Evolutionary conservation across 2,329 filamentous ascomycete genomes (phyloP).

Genomic region (Diaporthe humulicola): DNA sequence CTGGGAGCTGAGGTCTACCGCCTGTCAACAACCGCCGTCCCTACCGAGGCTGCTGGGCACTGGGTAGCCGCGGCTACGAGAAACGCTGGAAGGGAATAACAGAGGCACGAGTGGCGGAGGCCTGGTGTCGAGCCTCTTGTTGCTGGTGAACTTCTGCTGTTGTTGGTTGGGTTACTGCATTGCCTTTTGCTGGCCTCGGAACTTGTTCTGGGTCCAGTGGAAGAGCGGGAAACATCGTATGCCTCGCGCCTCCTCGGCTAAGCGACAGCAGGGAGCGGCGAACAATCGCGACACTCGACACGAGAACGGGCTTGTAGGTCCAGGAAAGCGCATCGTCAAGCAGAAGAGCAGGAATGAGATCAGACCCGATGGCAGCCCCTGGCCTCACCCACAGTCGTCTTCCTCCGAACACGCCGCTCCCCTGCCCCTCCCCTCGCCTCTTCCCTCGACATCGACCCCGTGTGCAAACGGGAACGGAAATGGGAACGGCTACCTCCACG

Average conservation of each 20-base stretch:
- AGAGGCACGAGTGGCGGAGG: conserved; percentile 14
- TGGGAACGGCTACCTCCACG: conserved; percentile 49
- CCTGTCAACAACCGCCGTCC: background rate
- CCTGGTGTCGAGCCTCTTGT: conserved; percentile 31
- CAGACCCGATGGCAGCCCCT: conserved; percentile 51
- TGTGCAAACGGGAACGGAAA: conserved; percentile 34
- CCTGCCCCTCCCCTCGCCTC: conserved; percentile 43
- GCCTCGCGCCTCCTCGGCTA: conserved; percentile 71
- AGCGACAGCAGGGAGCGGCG: conserved; percentile 72
- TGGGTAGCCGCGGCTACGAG: conserved; percentile 42
- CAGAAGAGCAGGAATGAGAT: conserved; percentile 61
- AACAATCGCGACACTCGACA: conserved; percentile 81
- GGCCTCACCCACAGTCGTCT: conserved; percentile 41
- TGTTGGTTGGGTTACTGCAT: conserved; percentile 30
- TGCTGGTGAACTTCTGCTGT: conserved; percentile 37
- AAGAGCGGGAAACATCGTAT: conserved; percentile 61
- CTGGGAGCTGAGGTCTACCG: conserved; percentile 21
- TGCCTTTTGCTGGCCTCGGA: conserved; percentile 57
- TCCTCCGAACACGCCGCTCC: conserved; percentile 42
- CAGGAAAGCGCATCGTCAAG: conserved; percentile 72
- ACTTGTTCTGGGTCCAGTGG: conserved; percentile 58
- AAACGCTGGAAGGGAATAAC: conserved; percentile 21
- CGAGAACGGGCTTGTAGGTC: conserved; percentile 88
- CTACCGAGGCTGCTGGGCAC: conserved; percentile 38
- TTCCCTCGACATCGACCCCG: conserved; percentile 48